phyloP scores from a whole-genome alignment of 2,329 filamentous ascomycete genomes.

The Trichoderma brevicompactum region DNA sequence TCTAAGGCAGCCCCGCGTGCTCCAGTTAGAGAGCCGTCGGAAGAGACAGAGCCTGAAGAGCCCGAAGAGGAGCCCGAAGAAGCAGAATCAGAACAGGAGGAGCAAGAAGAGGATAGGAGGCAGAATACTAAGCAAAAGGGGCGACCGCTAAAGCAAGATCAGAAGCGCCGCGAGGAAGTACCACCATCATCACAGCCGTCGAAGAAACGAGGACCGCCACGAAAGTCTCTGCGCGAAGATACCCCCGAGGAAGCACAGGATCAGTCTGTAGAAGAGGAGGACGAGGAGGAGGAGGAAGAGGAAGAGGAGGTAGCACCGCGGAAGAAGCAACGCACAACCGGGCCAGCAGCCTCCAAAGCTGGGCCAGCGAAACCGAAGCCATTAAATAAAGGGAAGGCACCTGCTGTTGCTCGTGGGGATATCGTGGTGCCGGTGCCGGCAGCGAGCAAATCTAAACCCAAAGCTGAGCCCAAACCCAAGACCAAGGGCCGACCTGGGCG shows the following conservation, averaged over 20 bases:
- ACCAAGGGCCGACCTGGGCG: conserved; percentile 35
- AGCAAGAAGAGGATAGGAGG: conserved; percentile 6
- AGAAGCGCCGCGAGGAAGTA: conserved; percentile 11
- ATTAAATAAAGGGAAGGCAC: conserved; percentile 18
- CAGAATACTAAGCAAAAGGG: conserved; percentile 30
- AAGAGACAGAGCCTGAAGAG: conserved; percentile 23
- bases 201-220: conserved; percentile 13
- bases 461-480: conserved; percentile 35
- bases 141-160: conserved; percentile 29
- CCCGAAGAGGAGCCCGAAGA: conserved; percentile 29
- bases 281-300: conserved; percentile 33
- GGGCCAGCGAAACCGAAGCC: conserved; percentile 31
- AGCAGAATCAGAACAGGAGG: conserved; percentile 25
- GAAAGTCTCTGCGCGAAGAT: conserved; percentile 2
- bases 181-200: conserved; percentile 1
- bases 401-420: background rate
- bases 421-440: conserved; percentile 7
- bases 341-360: conserved; percentile 36
- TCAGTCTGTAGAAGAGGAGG: conserved; percentile 30
- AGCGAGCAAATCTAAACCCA: conserved; percentile 7
- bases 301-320: conserved; percentile 35
- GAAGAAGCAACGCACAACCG: conserved; percentile 38
- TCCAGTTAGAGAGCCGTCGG: conserved; percentile 13
- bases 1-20: conserved; percentile 16
- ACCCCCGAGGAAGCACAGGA: conserved; percentile 18